These are phyloP conservation scores for Entomophthora muscae DNA, from an alignment of 371 early-diverging fungal species.

Conservation along the genomic window DNA sequence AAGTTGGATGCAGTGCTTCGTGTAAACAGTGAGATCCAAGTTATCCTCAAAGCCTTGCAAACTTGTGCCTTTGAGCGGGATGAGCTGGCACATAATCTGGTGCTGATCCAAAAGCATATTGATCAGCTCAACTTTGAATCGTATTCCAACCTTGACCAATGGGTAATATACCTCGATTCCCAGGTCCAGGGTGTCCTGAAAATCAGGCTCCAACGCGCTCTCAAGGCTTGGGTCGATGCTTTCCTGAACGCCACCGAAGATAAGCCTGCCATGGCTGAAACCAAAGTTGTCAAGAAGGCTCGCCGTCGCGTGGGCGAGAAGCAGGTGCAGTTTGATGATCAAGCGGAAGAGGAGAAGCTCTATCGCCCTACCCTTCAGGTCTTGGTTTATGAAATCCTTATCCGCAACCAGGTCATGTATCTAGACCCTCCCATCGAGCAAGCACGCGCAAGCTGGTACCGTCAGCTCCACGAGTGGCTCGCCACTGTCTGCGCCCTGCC, in stretches of 20 bases:
- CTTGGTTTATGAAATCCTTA: constrained; percentile 62
- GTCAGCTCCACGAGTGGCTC: constrained; percentile 84
- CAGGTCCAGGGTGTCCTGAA: constrained; percentile 63
- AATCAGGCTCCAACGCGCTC: constrained; percentile 55
- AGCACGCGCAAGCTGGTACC: constrained; percentile 76
- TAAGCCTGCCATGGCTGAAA: constrained; percentile 18
- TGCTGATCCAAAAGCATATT: constrained; percentile 69
- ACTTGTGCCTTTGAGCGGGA: constrained; percentile 53
- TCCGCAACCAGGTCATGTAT: constrained; percentile 89
- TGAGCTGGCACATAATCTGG: constrained; percentile 45
- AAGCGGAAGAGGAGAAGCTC: constrained; percentile 20
- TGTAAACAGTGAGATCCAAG: constrained; percentile 62
- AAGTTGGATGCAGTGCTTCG: constrained; percentile 71
- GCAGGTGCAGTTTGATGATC: constrained; percentile 16
- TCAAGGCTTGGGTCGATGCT: constrained; percentile 51
- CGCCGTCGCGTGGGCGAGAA: constrained; percentile 18
- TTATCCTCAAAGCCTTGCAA: constrained; percentile 61
- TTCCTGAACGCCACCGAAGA: constrained; percentile 27
- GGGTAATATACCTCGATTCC: constrained; percentile 67
- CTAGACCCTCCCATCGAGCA: constrained; percentile 89
- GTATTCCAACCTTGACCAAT: constrained; percentile 79
- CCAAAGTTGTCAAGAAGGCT: constrained; percentile 25
- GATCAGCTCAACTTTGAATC: constrained; percentile 84
- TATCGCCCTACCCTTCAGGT: constrained; percentile 40
- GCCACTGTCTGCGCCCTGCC: constrained; percentile 55